Evolutionary conservation across 371 early-diverging fungal species (phyloP).

Genomic region (Mucor mucedo): DNA sequence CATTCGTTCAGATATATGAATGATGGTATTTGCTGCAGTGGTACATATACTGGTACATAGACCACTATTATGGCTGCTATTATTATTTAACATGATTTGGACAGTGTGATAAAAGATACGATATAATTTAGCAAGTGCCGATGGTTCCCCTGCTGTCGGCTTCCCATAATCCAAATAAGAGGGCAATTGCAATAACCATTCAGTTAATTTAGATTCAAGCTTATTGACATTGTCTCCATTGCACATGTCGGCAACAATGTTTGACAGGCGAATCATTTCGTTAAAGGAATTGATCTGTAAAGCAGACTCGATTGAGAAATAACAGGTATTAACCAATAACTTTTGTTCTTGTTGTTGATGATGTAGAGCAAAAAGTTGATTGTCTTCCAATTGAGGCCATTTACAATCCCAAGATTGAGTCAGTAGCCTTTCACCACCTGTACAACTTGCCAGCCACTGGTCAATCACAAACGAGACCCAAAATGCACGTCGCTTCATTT

Average conservation of each 20-base stretch:
- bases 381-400: conserved; percentile 49
- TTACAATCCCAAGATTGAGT: conserved; percentile 24
- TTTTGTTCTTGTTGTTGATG: background rate
- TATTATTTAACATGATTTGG: conserved; percentile 37
- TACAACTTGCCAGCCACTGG: conserved; percentile 41
- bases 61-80: background rate
- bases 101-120: conserved; percentile 52
- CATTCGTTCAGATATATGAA: conserved; percentile 52
- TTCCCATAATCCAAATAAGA: conserved; percentile 42
- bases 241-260: conserved; percentile 32
- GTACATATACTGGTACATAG: conserved; percentile 29
- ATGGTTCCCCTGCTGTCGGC: conserved; percentile 25
- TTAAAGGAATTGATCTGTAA: conserved; percentile 41
- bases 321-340: background rate
- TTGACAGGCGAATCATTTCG: conserved; percentile 44
- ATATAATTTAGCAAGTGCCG: conserved; percentile 41
- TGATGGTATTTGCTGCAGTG: conserved; percentile 44
- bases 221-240: conserved; percentile 7
- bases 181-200: conserved; percentile 48
- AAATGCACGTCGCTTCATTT: conserved; percentile 46
- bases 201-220: conserved; percentile 29
- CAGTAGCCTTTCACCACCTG: conserved; percentile 20
- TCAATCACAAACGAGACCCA: conserved; percentile 49
- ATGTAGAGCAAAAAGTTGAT: conserved; percentile 31
- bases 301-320: conserved; percentile 23